Base-by-base conservation (phyloP, 371 early-diverging fungal genomes). In the Mucor sp. region DNA sequence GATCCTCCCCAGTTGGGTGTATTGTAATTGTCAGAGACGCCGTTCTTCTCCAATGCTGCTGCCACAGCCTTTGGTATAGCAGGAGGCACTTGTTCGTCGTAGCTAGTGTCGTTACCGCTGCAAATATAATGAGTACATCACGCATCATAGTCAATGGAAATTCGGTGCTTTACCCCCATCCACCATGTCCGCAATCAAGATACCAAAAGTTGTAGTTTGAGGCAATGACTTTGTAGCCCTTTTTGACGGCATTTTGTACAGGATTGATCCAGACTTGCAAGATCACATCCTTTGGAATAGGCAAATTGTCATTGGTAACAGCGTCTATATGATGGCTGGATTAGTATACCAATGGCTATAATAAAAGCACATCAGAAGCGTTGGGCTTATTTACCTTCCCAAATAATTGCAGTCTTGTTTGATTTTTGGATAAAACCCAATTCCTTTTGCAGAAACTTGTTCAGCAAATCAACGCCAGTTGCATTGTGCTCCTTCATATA, bases 101-200 rank as follows among this genome's bases (percentile, higher is more conserved):
- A 78, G 8, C 74, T 65, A 3, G 75, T 76, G 65, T 83, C 77
- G 32, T 81, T 81, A 0, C 80, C 81, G 15, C 63, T 63, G 59
- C 0, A 2, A 19, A n/a, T n/a, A n/a, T n/a, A n/a, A n/a, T n/a
- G n/a, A n/a, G n/a, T n/a, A n/a, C n/a, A n/a, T n/a, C n/a, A n/a
- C n/a, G n/a, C 4, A 25, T 53, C 14, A 6, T 14, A 25, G 3
- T 25, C 27, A 14, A 53, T 53, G 0, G 4, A 25, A 4, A 27
- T 3, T 3, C 11, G 1, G 19, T 11, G 19, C 6, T 12, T 63
- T 72, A 79, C 79, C 72, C 57, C 87, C 87, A 88, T 25, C 83
- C 87, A 33, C 91, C 90, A 55, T 85, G 81, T 28, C 91, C 90
- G 70, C 90, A 91, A 66, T 91, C 91, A 6, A 91, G 74, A 69